phyloP scores from a whole-genome alignment of 2,329 filamentous ascomycete genomes.

The Paracoccidioides lutzii region DNA sequence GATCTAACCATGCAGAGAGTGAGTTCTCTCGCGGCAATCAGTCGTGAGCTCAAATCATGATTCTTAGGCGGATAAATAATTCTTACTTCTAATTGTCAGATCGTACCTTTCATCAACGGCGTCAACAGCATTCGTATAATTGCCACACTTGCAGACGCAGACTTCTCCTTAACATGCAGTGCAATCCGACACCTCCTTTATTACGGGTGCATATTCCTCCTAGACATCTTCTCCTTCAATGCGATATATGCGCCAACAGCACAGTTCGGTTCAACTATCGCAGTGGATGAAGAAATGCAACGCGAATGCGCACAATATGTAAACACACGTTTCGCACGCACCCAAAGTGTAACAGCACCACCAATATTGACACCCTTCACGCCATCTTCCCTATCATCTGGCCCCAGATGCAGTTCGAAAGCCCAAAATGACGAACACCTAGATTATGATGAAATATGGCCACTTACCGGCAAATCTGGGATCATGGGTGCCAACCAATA shows the following conservation, averaged over 20 bases:
- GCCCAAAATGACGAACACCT: conserved; percentile 11
- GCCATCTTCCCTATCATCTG: conserved; percentile 1
- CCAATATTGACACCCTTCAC: conserved; percentile 9
- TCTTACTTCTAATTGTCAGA: conserved; percentile 27
- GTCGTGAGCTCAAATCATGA: neutral
- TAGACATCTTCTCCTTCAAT: conserved; percentile 91
- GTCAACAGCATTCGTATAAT: conserved; percentile 82
- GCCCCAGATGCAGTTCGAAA: neutral
- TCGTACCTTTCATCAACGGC: conserved; percentile 79
- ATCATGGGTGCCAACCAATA: conserved; percentile 12
- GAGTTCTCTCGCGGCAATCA: conserved; percentile 14
- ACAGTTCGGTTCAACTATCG: conserved; percentile 61
- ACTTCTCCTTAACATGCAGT: conserved; percentile 71
- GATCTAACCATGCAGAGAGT: conserved; percentile 41
- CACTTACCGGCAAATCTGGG: conserved; percentile 24
- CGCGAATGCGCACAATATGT: conserved; percentile 84
- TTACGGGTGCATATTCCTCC: conserved; percentile 77
- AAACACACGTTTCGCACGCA: conserved; percentile 38
- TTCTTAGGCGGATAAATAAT: neutral
- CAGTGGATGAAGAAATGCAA: conserved; percentile 62
- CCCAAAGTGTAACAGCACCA: conserved; percentile 15
- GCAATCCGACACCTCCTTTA: conserved; percentile 83
- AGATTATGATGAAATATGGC: conserved; percentile 32
- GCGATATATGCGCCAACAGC: conserved; percentile 78
- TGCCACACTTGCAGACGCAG: conserved; percentile 70